A percentile compares a stretch with the other conserved stretches of the same genome.
These are phyloP conservation scores for Fusarium sp. DNA, from an alignment of 2,329 filamentous ascomycete genomes.

Conservation along the genomic window DNA sequence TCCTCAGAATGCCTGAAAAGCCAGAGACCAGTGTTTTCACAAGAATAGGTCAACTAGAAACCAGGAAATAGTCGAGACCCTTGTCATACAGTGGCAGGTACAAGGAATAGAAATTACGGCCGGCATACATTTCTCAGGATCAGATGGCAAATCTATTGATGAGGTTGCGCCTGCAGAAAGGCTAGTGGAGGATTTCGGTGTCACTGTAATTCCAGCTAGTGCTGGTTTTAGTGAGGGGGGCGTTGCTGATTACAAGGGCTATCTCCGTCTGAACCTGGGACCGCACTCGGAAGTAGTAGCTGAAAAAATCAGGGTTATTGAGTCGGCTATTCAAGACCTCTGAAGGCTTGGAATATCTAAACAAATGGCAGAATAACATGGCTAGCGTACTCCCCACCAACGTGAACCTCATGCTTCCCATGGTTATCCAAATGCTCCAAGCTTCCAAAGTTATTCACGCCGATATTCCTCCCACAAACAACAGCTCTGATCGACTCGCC, in stretches of 20 bases:
- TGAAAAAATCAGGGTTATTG: background rate
- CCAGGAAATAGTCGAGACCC: too few relatives aligned
- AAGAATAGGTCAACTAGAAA: too few relatives aligned
- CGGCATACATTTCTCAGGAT: background rate
- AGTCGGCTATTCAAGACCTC: background rate
- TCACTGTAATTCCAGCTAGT: background rate
- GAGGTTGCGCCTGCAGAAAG: background rate
- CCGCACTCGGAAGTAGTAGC: background rate
- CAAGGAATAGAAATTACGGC: too few relatives aligned
- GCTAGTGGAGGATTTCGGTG: background rate
- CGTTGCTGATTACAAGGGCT: background rate
- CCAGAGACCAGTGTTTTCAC: too few relatives aligned
- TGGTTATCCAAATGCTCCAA: conserved; percentile 10
- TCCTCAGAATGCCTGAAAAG: too few relatives aligned
- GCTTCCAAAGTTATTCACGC: conserved; percentile 10
- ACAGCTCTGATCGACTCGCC: background rate
- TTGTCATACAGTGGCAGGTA: too few relatives aligned
- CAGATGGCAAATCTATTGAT: background rate
- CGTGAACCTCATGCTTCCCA: background rate
- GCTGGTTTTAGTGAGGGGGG: background rate
- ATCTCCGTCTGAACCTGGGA: background rate
- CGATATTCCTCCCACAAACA: background rate
- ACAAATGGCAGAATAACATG: conserved; percentile 5
- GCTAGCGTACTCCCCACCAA: background rate
- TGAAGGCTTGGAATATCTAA: background rate